Evolutionary conservation across 768 basidiomycete genomes (phyloP), one percentile per base, ranked within the genome.

Genomic region (Suillus alpinus): DNA sequence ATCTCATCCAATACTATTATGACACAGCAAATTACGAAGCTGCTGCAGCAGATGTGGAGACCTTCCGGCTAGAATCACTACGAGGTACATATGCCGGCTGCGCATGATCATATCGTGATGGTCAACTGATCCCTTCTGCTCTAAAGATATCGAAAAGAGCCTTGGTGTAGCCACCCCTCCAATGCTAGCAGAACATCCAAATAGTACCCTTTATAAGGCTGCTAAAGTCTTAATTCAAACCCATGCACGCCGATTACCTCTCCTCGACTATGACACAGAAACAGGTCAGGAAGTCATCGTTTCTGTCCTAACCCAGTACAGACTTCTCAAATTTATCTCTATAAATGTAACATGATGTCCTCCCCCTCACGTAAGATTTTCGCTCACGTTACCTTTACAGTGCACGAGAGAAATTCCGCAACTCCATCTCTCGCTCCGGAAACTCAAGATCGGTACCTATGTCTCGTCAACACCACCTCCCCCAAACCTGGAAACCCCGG

Each of bases 1-100:
- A 99, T 73, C 86, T 99, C 65, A 98, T 99, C 65, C 97, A 99
- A 69, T 97, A 95, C 78, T 99, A 98, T 75, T 97, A 98, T 75
- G 86, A 88, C 51, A 92, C 89, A 13, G 78, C 83, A 2, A 87
- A 91, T 36, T 87, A 87, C 40, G 94, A 94, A 67, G 86, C 85
- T 57, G 95, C 94, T 6, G 85, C 89, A 0, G 84, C 88, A 12
- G 95, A 98, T 67, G 96, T 98, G 3, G 96, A 98, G 71, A 89
- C 86, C 0, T 94, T 99, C 72, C 84, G 91, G 36, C 80, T 99
- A 34, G 92, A 95, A 71, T 86, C 87, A 53, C 77, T 99, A 61
- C 79, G 97, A 85, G 94, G 96, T 93, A 69, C 41, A 83, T 73
- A 52, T 63, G 40, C 37, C 10, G 53, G 37, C 14, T 39, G 37